Conservation (phyloP, 495 filamentous ascomycete species). For the Aspergillus cristatus region DNA sequence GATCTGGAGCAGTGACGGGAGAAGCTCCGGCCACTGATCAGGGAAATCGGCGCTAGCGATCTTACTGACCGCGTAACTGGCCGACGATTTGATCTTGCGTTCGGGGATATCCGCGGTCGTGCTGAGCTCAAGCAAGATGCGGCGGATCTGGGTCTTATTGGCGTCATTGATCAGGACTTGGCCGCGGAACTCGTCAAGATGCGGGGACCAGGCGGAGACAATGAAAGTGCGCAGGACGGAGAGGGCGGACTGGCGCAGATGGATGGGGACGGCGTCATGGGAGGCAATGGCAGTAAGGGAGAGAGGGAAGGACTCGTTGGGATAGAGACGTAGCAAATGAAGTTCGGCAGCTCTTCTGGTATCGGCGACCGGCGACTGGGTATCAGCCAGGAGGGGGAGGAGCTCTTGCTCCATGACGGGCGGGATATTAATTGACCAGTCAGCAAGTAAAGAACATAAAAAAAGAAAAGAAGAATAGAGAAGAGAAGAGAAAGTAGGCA, state of each 20-base stretch:
- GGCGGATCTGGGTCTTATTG: constrained; percentile 63
- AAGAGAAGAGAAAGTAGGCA: neutral
- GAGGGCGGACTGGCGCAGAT: constrained; percentile 75
- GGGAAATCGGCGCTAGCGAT: constrained; percentile 91
- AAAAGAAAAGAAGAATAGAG: neutral
- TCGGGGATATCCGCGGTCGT: constrained; percentile 61
- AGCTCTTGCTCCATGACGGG: constrained; percentile 74
- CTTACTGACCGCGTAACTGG: constrained; percentile 90
- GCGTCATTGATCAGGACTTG: constrained; percentile 50
- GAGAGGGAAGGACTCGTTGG: constrained; percentile 62
- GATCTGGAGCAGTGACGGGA: constrained; percentile 68
- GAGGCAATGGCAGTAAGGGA: constrained; percentile 70
- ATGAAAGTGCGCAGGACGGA: constrained; percentile 75
- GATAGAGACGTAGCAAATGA: constrained; percentile 57
- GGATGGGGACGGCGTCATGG: constrained; percentile 56
- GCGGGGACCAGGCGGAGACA: constrained; percentile 63
- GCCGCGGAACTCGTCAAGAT: constrained; percentile 60
- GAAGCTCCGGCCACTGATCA: constrained; percentile 80
- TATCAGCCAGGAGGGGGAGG: constrained; percentile 67
- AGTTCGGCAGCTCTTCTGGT: constrained; percentile 72
- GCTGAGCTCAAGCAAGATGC: constrained; percentile 61
- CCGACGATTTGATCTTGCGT: constrained; percentile 74
- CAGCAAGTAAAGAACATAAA: constrained; percentile 1
- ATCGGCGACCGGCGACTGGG: constrained; percentile 58
- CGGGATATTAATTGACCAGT: constrained; percentile 1